These are phyloP conservation scores for Ammopiptanthus mongolicus DNA, from an alignment of 306 rosid species.

Conservation along the genomic window DNA sequence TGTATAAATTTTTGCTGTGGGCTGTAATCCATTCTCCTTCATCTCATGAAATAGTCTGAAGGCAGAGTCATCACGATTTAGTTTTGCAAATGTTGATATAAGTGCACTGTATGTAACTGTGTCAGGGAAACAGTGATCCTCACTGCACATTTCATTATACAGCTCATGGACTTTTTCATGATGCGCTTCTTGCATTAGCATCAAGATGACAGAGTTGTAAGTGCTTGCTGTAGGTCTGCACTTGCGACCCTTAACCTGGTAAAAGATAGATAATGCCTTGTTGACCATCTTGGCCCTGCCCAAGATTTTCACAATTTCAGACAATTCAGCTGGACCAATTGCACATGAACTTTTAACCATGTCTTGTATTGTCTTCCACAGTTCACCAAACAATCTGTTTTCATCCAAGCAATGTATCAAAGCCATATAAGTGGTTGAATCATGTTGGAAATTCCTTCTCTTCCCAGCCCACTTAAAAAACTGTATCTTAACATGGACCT, in stretches of 20 bases:
- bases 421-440: conserved; percentile 64
- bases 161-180: conserved; percentile 81
- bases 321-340: conserved; percentile 54
- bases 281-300: conserved; percentile 86
- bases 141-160: conserved; percentile 80
- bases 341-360: conserved; percentile 59
- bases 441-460: conserved; percentile 67
- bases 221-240: conserved; percentile 57
- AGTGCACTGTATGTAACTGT: conserved; percentile 78
- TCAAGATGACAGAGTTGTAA: conserved; percentile 73
- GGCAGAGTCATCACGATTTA: conserved; percentile 66
- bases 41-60: conserved; percentile 75
- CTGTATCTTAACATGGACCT: conserved; percentile 63
- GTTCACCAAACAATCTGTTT: conserved; percentile 53
- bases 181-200: conserved; percentile 86
- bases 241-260: conserved; percentile 75
- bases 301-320: conserved; percentile 64
- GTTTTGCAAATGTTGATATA: conserved; percentile 61
- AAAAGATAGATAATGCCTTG: conserved; percentile 70
- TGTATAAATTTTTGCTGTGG: conserved; percentile 74
- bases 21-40: conserved; percentile 84
- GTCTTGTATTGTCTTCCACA: conserved; percentile 81
- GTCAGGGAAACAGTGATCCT: conserved; percentile 70
- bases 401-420: conserved; percentile 69
- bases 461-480: conserved; percentile 91